phyloP scores from a whole-genome alignment of 2,329 filamentous ascomycete genomes.

The Rutstroemia sp. region DNA sequence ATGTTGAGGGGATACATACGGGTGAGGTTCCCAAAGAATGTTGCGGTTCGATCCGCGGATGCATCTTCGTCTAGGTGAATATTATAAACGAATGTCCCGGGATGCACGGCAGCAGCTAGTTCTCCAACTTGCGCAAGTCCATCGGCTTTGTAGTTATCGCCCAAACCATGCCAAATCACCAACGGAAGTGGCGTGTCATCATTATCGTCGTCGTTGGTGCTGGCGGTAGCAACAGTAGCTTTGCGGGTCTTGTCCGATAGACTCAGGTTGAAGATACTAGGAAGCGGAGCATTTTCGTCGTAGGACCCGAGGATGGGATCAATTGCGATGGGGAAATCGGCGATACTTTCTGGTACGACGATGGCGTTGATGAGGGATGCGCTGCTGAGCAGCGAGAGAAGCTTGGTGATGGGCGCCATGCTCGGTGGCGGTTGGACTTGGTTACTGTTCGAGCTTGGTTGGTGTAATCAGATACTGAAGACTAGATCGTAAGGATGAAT shows the following conservation, averaged over 20 bases:
- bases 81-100: conserved; percentile 77
- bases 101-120: conserved; percentile 67
- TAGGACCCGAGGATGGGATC: background rate
- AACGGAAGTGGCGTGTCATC: conserved; percentile 72
- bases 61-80: conserved; percentile 60
- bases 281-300: conserved; percentile 1
- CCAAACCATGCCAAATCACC: conserved; percentile 85
- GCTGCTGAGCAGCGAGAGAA: conserved; percentile 15
- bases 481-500: too few relatives aligned
- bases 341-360: conserved; percentile 11
- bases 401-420: conserved; percentile 17
- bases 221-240: background rate
- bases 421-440: background rate
- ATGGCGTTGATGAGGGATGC: conserved; percentile 15
- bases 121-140: conserved; percentile 64
- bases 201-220: conserved; percentile 23
- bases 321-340: background rate
- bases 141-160: conserved; percentile 68
- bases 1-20: background rate
- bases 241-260: conserved; percentile 1
- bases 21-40: conserved; percentile 87
- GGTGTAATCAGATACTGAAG: too few relatives aligned
- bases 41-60: conserved; percentile 66
- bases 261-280: conserved; percentile 5
- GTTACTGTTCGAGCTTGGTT: background rate